Evolutionary conservation across 1,284 basidiomycete species (phyloP), one percentile per base, ranked within the genome.

Genomic region (Cutaneotrichosporon cutaneum): DNA sequence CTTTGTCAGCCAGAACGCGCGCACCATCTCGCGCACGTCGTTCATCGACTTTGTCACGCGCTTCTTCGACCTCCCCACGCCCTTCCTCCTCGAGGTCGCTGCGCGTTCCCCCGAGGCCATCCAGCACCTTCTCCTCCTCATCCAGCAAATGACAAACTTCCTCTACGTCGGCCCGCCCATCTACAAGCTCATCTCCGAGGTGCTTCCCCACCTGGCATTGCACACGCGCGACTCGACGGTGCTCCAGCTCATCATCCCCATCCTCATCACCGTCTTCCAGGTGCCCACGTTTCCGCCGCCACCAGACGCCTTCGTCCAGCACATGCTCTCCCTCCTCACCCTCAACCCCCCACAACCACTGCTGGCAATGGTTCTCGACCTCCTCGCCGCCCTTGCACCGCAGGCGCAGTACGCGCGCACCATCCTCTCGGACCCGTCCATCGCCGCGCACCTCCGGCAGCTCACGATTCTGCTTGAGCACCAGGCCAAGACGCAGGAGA

Each of bases 341-440:
- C 66, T 68, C n/a, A 61, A 63, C 14, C 71, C 73, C 3, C 65
- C 66, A 18, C 27, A 65, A 4, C 56, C 58, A 21, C 56, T 74
- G 8, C 68, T 77, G 42, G 76, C 76, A 52, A 60, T 73, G 10
- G 65, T 68, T 10, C 69, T 79, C 53, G 76, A 77, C 62, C 61
- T 74, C 2, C 64, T 79, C 16, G 71, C 74, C 18, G 68, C 73
- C 9, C 63, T 77, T 42, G 70, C 72, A 0, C 60, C 63, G 4
- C 58, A 70, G 26, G 54, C 68, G 6, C 21, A 68, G 4, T 63
- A 72, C 33, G 63, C 72, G 13, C 70, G 72, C 7, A 51, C 56
- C 21, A 71, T 77, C 47, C 70, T 77, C 18, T 54, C 68, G 3
- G 58, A 64, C 30, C 62, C 65, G 2, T 59, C 58, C 14, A 68